phyloP scores from a whole-genome alignment of 805 yeast species.

The Priceomyces castillae region DNA sequence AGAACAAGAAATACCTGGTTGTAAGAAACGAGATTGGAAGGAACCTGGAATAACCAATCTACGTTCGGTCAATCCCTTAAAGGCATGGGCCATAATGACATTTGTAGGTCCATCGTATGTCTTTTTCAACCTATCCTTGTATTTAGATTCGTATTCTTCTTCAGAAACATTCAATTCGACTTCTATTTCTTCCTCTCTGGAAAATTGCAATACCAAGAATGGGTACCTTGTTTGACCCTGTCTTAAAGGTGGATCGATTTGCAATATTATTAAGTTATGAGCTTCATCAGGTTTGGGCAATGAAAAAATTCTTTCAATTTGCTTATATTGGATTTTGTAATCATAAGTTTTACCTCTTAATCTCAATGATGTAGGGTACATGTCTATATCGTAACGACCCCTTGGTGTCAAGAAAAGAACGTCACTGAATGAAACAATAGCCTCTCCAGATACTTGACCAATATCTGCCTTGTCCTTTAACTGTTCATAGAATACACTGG shows the following conservation, averaged over 20 bases:
- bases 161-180: conserved; percentile 84
- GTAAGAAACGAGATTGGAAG: conserved; percentile 69
- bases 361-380: conserved; percentile 83
- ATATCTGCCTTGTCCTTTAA: conserved; percentile 90
- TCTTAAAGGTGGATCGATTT: conserved; percentile 94
- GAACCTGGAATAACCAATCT: conserved; percentile 83
- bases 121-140: conserved; percentile 70
- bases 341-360: conserved; percentile 97
- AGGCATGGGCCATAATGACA: conserved; percentile 80
- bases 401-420: conserved; percentile 93
- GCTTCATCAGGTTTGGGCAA: conserved; percentile 93
- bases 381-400: conserved; percentile 96
- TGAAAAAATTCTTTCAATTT: conserved; percentile 85
- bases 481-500: conserved; percentile 84
- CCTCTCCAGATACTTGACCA: conserved; percentile 92
- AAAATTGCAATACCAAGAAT: conserved; percentile 84
- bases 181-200: conserved; percentile 86
- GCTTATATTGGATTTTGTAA: conserved; percentile 87
- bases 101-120: conserved; percentile 82
- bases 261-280: conserved; percentile 82
- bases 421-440: conserved; percentile 89
- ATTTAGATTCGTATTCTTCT: conserved; percentile 71
- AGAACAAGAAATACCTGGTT: conserved; percentile 88
- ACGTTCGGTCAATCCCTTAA: conserved; percentile 86
- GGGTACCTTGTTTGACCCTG: conserved; percentile 98